Evolutionary conservation across 2,329 filamentous ascomycete species (phyloP).

Genomic region (Aspergillus sergii): DNA sequence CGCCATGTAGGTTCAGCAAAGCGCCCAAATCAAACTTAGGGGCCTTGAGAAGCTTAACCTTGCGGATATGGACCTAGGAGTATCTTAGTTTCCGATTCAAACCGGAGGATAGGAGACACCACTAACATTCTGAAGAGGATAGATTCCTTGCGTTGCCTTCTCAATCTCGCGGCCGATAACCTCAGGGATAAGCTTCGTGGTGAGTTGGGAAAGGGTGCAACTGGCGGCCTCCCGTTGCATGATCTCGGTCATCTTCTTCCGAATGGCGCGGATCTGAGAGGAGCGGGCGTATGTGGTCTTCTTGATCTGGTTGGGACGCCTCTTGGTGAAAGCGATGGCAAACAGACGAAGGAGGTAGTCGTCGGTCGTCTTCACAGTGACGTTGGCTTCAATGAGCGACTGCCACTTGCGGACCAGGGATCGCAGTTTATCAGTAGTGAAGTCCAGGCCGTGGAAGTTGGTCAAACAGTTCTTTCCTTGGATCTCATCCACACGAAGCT

Average conservation of each 20-base stretch:
- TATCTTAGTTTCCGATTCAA: slow-evolving; percentile 35
- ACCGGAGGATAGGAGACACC: not conserved
- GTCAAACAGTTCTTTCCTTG: slow-evolving; percentile 99
- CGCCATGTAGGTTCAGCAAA: slow-evolving; percentile 94
- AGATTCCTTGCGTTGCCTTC: slow-evolving; percentile 99
- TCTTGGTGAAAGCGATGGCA: slow-evolving; percentile 99
- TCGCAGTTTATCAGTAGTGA: slow-evolving; percentile 99
- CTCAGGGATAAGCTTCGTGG: slow-evolving; percentile 98
- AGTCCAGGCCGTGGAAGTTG: slow-evolving; percentile 99
- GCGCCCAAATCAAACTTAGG: slow-evolving; percentile 99
- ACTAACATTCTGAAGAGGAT: slow-evolving; percentile 96
- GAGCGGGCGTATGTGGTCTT: slow-evolving; percentile 99
- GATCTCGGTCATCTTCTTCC: slow-evolving; percentile 99
- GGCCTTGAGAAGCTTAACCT: slow-evolving; percentile 98
- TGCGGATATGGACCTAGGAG: slow-evolving; percentile 93
- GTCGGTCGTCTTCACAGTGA: slow-evolving; percentile 99
- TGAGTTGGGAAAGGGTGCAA: slow-evolving; percentile 95
- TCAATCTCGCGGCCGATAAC: slow-evolving; percentile 99
- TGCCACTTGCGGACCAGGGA: slow-evolving; percentile 99
- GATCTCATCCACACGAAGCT: slow-evolving; percentile 97
- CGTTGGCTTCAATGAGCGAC: slow-evolving; percentile 97
- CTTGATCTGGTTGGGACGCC: slow-evolving; percentile 99
- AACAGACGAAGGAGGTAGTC: slow-evolving; percentile 99
- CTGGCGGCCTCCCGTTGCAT: slow-evolving; percentile 92
- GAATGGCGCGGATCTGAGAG: slow-evolving; percentile 96